These are phyloP conservation scores for Syncephalastrum monosporum DNA, from an alignment of 371 early-diverging fungal genomes.

Conservation along the genomic window DNA sequence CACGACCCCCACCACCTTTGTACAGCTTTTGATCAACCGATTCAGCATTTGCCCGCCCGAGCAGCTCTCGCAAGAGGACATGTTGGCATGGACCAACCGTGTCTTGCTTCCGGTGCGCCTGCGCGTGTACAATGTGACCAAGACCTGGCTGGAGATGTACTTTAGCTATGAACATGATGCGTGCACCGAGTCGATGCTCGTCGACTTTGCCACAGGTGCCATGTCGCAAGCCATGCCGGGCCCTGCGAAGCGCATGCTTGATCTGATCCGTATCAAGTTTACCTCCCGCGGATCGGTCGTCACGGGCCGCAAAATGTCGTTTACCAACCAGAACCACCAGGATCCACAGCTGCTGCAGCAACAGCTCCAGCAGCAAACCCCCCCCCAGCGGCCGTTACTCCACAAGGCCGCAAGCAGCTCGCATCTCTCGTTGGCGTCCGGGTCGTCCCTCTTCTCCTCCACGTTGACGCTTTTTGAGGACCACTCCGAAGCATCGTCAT, in stretches of 20 bases:
- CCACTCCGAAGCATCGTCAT: slow-evolving; percentile 15
- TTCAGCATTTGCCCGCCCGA: slow-evolving; percentile 78
- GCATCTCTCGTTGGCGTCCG: slow-evolving; percentile 23
- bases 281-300: slow-evolving; percentile 11
- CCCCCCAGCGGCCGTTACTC: slow-evolving; percentile 2
- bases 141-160: slow-evolving; percentile 88
- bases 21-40: slow-evolving; percentile 67
- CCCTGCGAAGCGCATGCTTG: slow-evolving; percentile 45
- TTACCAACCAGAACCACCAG: slow-evolving; percentile 13
- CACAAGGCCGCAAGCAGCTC: slow-evolving; percentile 18
- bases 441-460: slow-evolving; percentile 30
- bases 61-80: slow-evolving; percentile 62
- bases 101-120: slow-evolving; percentile 86
- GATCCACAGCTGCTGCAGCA: neutral
- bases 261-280: slow-evolving; percentile 27
- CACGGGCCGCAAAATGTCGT: slow-evolving; percentile 23
- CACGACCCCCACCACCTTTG: slow-evolving; percentile 67
- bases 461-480: slow-evolving; percentile 35
- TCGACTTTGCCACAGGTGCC: slow-evolving; percentile 25
- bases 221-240: slow-evolving; percentile 41
- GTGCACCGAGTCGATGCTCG: slow-evolving; percentile 21
- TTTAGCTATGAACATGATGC: slow-evolving; percentile 68
- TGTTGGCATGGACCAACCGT: slow-evolving; percentile 77
- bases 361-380: neutral
- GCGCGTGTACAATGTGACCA: slow-evolving; percentile 86